Evolutionary conservation across 495 filamentous ascomycete species (phyloP), one percentile per base, ranked within the genome.

Genomic region (Penicillium longicatenatum): DNA sequence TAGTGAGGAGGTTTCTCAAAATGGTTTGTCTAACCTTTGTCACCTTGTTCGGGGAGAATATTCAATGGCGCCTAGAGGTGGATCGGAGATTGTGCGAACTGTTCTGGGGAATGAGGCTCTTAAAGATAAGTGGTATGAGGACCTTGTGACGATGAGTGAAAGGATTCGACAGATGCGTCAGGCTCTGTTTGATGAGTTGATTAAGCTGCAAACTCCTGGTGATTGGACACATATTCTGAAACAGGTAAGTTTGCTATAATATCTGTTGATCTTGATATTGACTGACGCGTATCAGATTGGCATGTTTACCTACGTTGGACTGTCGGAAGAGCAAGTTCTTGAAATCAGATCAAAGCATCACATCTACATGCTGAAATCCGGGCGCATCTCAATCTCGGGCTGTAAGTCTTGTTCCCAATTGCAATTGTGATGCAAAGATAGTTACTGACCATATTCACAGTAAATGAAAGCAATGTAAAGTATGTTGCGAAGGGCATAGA

Each of bases 21-120:
- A 49, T 3, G 53, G 65, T 7, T 30, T 60, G 7, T 45, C 61
- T 1, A 64, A 53, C 26, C 60, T 73, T 6, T 62, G 61, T 24
- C 59, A 65, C 29, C 57, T 72, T 8, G 65, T 69, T 20, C 68
- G 73, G 12, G 68, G 67, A 4, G 69, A 73, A 50, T 64, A 75
- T 29, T 70, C 70, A 3, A 71, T 65, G 55, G 59, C 68, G 2
- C 74, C 75, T 3, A 59, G 64, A 2, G 66, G 64, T 46, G 74
- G 75, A 9, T 70, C 72, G 2, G 62, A 61, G 17, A 71, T 78
- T 44, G 74, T 70, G 0, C 57, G 68, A 20, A 69, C 60, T 0
- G 64, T 78, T 2, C 61, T 76, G 5, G 35, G 52, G 4, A 63
- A 66, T n/a, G 22, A 56, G 6, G 31, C 54, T 0, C 50, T 78